Evolutionary conservation across 2,329 filamentous ascomycete species (phyloP), one percentile per base, ranked within the genome.

Genomic region (Clarireedia sp.): DNA sequence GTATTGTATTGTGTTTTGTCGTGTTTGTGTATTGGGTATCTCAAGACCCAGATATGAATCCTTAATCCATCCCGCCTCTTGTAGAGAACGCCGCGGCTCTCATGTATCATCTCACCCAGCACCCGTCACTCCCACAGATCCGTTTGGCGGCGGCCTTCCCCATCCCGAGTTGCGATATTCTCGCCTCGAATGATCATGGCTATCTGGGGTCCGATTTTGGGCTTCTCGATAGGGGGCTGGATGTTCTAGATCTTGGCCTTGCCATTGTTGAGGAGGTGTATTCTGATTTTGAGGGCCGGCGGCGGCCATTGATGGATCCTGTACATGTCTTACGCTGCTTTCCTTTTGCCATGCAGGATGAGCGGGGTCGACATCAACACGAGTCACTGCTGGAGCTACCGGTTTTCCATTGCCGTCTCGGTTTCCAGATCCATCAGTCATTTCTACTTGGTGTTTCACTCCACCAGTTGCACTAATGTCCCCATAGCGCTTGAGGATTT

Each of bases 401-500:
- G 74, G 69, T 59, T 74, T 68, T 59, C 75, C 69, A 62, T 68
- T 56, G 67, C 74, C 59, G 70, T 73, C 76, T 69, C 76, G 76
- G 71, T 78, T 74, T 71, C 77, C 74, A 69, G 70, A 62, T 69
- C 64, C 73, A 67, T 83, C 77, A 69, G 78, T 73, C 66, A 78
- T 73, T 71, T 83, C 81, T 71, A 75, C 73, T 73, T 80, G 74
- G 75, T 87, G 72, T 73, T 83, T 73, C 44, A 77, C 74, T 6
- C 77, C 76, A 12, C 72, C 71, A 57, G 68, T 73, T 0, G 68
- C 66, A 54, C 74, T 72, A 59, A 94, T 86, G 67, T 95, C 89
- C 49, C 90, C 90, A 71, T 95, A 96, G 55, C 90, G 84, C 70
- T 92, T 95, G 51, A 99, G 78, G 54, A 99, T 97, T 67, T 99